Evolutionary conservation across 306 rosid species (phyloP), one percentile per base, ranked within the genome.

Genomic region (Pterocarpus macrocarpus): DNA sequence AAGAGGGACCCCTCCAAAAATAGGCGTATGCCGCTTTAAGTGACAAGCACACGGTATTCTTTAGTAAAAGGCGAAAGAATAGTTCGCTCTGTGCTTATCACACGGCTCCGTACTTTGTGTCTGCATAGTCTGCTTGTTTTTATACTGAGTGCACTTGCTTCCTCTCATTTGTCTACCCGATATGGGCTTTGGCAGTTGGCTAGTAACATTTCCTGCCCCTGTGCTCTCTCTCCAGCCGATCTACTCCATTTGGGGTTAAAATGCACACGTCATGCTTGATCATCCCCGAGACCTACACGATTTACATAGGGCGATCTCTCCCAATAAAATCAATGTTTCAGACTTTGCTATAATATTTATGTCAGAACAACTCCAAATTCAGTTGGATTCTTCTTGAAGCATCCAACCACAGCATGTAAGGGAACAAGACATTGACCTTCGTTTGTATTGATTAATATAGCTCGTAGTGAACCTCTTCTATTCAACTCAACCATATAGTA

Each of bases 51-150:
- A 78, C 76, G 53, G 77, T 84, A 79, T 58, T 84, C 84, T 79
- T 84, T 79, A 59, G 87, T 75, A 84, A 74, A 84, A 84, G 84
- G 81, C 87, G 78, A 80, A 84, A 84, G 84, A 84, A 84, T 80
- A 83, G 71, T 83, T 83, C 71, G 80, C 86, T 71, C 0, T 64
- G 86, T 78, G 53, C 53, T 15, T 41, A 61, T 11, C 67, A 59
- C 88, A 47, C 49, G 77, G 53, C 86, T 87, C 67, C 69, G 64
- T 75, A n/a, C n/a, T n/a, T n/a, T n/a, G n/a, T n/a, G n/a, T n/a
- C n/a, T n/a, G n/a, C n/a, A n/a, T n/a, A n/a, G 6, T 16, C 17
- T 55, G 30, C 0, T 55, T 55, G 1, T 0, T 16, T 55, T 55
- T 55, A 55, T 55, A 55, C 0, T 55, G 10, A 5, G 22, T 5